Percentiles rank a stretch among this genome's conserved stretches.
phyloP scores from a whole-genome alignment of 83 land plant species.

The Diphasiastrum complanatum region DNA sequence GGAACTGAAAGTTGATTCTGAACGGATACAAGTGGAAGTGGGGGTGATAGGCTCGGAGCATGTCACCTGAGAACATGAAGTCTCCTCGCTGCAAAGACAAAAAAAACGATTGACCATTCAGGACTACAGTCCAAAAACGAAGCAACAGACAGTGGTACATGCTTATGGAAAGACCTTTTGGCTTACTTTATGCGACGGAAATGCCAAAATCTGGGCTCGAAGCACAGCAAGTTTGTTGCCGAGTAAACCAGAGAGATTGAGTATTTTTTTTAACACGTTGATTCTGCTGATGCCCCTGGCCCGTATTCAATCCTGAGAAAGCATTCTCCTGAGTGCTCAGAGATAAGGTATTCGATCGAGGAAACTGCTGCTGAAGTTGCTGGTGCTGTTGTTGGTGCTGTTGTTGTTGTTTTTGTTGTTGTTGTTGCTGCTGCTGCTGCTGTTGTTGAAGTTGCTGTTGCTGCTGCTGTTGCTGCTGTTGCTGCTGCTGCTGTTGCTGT shows the following conservation, averaged over 20 bases:
- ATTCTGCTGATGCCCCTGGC: conserved; percentile 36
- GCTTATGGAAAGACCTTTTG: not conserved
- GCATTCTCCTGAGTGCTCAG: no score
- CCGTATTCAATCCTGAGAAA: conserved; percentile 26
- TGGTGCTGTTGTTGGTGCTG: conserved; percentile 40
- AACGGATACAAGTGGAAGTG: conserved; percentile 44
- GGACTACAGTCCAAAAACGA: not conserved
- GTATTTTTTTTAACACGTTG: conserved; percentile 12
- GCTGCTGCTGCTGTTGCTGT: not conserved
- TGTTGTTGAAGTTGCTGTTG: conserved; percentile 38
- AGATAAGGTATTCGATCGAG: conserved; percentile 40
- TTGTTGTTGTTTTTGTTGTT: no score
- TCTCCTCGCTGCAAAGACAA: conserved; percentile 59
- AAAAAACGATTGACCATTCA: not conserved
- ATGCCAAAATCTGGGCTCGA: conserved; percentile 90
- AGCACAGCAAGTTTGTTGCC: conserved; percentile 83
- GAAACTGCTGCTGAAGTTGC: conserved; percentile 45
- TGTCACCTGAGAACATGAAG: conserved; percentile 46
- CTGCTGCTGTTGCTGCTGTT: conserved; percentile 21
- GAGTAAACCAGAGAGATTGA: conserved; percentile 55
- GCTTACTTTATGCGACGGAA: conserved; percentile 79
- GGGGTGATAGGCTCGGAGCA: conserved; percentile 49
- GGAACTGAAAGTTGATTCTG: not conserved
- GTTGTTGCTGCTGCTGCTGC: conserved; percentile 33
- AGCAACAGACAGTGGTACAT: not conserved